Conservation (phyloP, 2,329 filamentous ascomycete genomes). For the Neurospora sp. region DNA sequence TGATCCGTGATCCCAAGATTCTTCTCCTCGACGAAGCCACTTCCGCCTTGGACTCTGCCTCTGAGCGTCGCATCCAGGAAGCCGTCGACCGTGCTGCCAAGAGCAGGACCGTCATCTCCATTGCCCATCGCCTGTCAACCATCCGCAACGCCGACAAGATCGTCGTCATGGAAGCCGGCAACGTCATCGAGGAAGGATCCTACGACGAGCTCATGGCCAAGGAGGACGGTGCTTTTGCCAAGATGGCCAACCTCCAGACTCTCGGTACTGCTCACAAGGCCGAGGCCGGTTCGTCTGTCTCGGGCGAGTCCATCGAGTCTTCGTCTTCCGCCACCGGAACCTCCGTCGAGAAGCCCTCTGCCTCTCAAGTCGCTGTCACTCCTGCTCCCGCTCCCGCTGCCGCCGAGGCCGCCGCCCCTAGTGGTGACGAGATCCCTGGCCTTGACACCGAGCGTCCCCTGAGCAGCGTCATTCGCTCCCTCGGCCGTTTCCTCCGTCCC, state of each 20-base stretch:
- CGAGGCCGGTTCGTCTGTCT: constrained; percentile 6
- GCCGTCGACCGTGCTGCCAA: constrained; percentile 33
- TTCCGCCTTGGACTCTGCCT: constrained; percentile 47
- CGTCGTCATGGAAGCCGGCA: constrained; percentile 45
- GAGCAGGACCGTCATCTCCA: constrained; percentile 49
- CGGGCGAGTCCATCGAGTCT: constrained; percentile 8
- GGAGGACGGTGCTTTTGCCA: constrained; percentile 11
- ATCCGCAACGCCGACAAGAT: constrained; percentile 50
- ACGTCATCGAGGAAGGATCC: constrained; percentile 46
- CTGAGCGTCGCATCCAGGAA: constrained; percentile 43
- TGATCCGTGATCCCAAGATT: constrained; percentile 47
- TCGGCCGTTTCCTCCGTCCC: constrained; percentile 16
- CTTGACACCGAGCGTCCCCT: constrained; percentile 11
- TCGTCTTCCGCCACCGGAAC: constrained; percentile 5
- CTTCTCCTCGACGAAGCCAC: constrained; percentile 54
- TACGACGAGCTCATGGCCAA: constrained; percentile 30
- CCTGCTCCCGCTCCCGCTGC: neutral
- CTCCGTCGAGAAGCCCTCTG: neutral
- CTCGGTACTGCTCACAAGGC: constrained; percentile 9
- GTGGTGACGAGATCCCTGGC: neutral
- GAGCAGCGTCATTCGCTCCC: constrained; percentile 10
- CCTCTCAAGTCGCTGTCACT: neutral
- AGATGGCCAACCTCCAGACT: constrained; percentile 18
- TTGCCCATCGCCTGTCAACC: constrained; percentile 46
- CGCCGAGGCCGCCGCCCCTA: neutral